Percentiles rank a stretch among this genome's conserved stretches.
Evolutionary conservation across 768 basidiomycete genomes (phyloP).

Genomic region (Hygrophoropsis aurantiaca): DNA sequence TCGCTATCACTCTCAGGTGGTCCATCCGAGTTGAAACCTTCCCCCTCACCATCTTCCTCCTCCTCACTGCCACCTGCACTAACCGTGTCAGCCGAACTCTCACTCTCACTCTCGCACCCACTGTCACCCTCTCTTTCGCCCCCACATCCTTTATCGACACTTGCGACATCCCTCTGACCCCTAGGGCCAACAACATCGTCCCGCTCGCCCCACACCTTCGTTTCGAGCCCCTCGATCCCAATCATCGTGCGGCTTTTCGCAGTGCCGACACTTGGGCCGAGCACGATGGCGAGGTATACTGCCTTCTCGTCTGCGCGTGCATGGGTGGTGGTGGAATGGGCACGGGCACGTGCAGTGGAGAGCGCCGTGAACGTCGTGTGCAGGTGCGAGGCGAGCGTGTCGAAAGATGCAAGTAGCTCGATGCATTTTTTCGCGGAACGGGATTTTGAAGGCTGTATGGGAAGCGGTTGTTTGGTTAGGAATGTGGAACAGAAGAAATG

Average conservation of each 20-base stretch:
- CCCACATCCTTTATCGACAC: slow-evolving; percentile 23
- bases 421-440: slow-evolving; percentile 57
- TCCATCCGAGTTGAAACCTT: slow-evolving; percentile 1
- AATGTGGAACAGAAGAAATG: no score
- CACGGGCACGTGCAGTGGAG: slow-evolving; percentile 67
- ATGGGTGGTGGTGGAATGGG: slow-evolving; percentile 9
- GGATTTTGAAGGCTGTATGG: slow-evolving; percentile 44
- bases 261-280: slow-evolving; percentile 64
- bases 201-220: slow-evolving; percentile 32
- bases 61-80: slow-evolving; percentile 5
- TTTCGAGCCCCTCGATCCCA: slow-evolving; percentile 64
- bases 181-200: slow-evolving; percentile 3
- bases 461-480: no score
- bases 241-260: slow-evolving; percentile 62
- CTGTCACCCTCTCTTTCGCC: not conserved
- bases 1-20: not conserved
- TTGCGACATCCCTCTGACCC: not conserved
- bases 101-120: slow-evolving; percentile 1
- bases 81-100: slow-evolving; percentile 3
- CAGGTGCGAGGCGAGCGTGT: slow-evolving; percentile 72
- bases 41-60: slow-evolving; percentile 11
- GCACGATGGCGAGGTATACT: slow-evolving; percentile 59
- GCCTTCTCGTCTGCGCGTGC: slow-evolving; percentile 7
- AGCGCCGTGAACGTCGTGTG: slow-evolving; percentile 73
- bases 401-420: slow-evolving; percentile 65